A percentile compares a stretch with the other conserved stretches of the same genome.
Evolutionary conservation across 1,139 yeast genomes (phyloP).

Genomic region (Magnusiomyces paraingens): DNA sequence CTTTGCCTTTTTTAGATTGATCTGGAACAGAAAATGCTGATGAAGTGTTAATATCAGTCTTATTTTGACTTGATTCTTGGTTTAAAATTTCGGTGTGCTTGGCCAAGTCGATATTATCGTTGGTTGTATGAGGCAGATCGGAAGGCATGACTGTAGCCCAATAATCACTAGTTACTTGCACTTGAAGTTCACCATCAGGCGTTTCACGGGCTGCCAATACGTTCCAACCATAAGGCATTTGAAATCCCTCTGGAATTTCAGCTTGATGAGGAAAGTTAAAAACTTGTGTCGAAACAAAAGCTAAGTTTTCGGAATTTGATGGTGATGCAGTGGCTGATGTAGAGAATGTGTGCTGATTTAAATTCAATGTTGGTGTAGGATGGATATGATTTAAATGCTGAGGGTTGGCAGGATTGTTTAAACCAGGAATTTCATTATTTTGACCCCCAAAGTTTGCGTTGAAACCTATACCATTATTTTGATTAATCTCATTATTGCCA

Average conservation of each 20-base stretch:
- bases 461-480: background rate
- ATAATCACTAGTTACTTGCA: background rate
- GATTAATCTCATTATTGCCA: constrained; percentile 5
- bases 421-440: background rate
- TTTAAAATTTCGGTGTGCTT: background rate
- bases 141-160: constrained; percentile 2
- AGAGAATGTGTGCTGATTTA: background rate
- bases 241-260: constrained; percentile 5
- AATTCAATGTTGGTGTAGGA: background rate
- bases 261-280: background rate
- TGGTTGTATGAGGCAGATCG: background rate
- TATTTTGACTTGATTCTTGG: too few relatives aligned
- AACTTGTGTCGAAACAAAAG: background rate
- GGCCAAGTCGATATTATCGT: background rate
- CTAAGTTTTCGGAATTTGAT: too few relatives aligned
- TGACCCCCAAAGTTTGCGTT: background rate
- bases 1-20: too few relatives aligned
- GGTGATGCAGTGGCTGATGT: background rate
- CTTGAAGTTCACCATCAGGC: background rate
- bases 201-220: constrained; percentile 2
- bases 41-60: too few relatives aligned
- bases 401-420: background rate
- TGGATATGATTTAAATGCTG: background rate
- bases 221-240: constrained; percentile 4
- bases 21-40: too few relatives aligned